Evolutionary conservation across 2,329 filamentous ascomycete species (phyloP), one percentile per base, ranked within the genome.

Genomic region (Monilinia fructicola): DNA sequence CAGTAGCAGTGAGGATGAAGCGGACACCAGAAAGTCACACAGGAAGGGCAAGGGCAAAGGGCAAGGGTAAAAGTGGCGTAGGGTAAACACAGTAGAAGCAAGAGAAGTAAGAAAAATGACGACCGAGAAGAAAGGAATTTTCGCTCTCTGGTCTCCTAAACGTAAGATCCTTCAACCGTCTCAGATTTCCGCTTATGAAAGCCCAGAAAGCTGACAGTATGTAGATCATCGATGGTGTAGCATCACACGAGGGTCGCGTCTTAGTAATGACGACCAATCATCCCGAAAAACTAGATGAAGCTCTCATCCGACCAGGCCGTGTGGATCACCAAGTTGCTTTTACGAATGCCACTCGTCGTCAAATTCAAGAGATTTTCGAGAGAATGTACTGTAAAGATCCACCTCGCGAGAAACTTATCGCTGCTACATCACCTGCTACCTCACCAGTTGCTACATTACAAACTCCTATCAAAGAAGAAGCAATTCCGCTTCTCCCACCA

Each of bases 261-360:
- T 83, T 94, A 23, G 88, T 94, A 78, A 92, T 93, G 89, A 93
- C 91, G 0, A 92, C 90, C 42, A 95, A 94, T 77, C 84, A 87
- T 68, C 88, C 89, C 3, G 87, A 93, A 72, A 82, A 85, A 18
- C 84, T 94, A 0, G 90, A 93, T 74, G 83, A 87, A 55, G 90
- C 90, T 0, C 82, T 95, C 7, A 87, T 93, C 60, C 83, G 90
- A 0, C 90, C 91, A 0, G 90, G 90, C 1, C 82, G 90, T 1
- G 87, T 93, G 4, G 90, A 93, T 69, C 79, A 89, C 52, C 86
- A 90, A 71, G 85, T 93, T 1, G 80, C 80, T 14, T 90, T 93
- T 76, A 82, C 79, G 28, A 84, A 85, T 69, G 85, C 87, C 1
- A 85, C 82, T 2, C 78, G 78, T 42, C 71, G 76, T 11, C 86